Evolutionary conservation across 192 early-diverging fungal species (phyloP).

Genomic region (Entomortierella lignicola): DNA sequence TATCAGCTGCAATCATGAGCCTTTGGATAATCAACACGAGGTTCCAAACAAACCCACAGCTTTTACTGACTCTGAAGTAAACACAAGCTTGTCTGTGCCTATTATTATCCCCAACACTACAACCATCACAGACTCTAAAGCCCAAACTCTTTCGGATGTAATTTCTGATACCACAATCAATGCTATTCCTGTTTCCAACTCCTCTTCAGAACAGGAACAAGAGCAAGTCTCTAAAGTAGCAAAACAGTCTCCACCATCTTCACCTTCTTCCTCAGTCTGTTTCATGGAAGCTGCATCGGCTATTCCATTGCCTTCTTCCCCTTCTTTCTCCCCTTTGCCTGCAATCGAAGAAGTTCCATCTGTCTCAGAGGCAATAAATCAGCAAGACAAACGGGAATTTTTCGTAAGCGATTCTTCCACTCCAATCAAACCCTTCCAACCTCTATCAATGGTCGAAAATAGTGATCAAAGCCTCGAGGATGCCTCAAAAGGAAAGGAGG

Average conservation of each 20-base stretch:
- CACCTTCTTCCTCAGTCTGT: not conserved
- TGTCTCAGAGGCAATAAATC: not conserved
- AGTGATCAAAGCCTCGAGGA: not conserved
- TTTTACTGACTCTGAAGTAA: not conserved
- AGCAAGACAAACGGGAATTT: not conserved
- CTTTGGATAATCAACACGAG: constrained; percentile 11
- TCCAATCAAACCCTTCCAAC: not conserved
- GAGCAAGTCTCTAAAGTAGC: too few species aligned
- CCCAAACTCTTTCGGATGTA: too few species aligned
- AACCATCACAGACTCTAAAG: too few species aligned
- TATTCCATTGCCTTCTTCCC: not conserved
- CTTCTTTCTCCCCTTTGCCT: constrained; percentile 1
- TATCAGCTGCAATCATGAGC: constrained; percentile 29
- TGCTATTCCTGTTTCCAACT: too few species aligned
- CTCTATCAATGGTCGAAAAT: not conserved
- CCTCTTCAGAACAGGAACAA: too few species aligned
- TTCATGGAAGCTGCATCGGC: not conserved
- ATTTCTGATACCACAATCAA: too few species aligned
- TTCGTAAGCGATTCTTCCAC: not conserved
- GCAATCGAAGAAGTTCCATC: not conserved
- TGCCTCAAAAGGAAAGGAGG: not conserved
- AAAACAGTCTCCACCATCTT: not conserved
- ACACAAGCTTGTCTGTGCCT: too few species aligned
- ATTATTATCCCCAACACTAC: too few species aligned
- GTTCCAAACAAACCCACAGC: not conserved